Base-by-base conservation (phyloP, 345 rosid species). In the Corchorus capsularis region DNA sequence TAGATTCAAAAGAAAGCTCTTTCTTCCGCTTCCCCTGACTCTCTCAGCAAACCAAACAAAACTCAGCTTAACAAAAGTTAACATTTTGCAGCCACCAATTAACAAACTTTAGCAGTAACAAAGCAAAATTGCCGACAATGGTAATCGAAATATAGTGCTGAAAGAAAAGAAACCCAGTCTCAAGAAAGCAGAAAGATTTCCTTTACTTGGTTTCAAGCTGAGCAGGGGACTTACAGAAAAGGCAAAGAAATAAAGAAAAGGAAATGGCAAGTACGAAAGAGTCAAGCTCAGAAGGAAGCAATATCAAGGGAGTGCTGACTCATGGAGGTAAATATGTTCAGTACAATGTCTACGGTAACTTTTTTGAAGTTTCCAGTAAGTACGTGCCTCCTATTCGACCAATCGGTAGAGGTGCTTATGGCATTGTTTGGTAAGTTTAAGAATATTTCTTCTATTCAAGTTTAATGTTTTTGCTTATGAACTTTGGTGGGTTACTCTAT, bases 331-430 rank as follows among this genome's bases (percentile, higher is more conserved):
- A 85, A 57, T 91, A 91, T 69, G 83, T 87, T 6, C 92, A 88
- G 82, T 91, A 91, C 81, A 89, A 91, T 73, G 91, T 91, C 55
- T 85, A 86, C 57, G 95, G 95, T 20, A 91, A 84, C 83, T 78
- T 87, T 76, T 91, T 91, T 65, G 95, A 89, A 85, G 92, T 91
- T 19, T 84, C 92, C 54, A 80, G 86, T 71, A 89, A 89, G 89
- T 91, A 91, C 72, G 85, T 86, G 11, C 96, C 93, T 41, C 96
- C 96, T 27, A 85, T 91, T 73, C 91, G 93, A 45, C 93, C 93
- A 45, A 83, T 91, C 64, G 96, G 93, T 20, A 68, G 96, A 67
- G 96, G 96, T 17, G 91, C 96, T 74, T 83, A 77, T 75, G 96
- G 96, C 60, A 85, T 89, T 72, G 91, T 91, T 70, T 91, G 96